Evolutionary conservation across 1,284 basidiomycete genomes (phyloP).

Genomic region (Cutaneotrichosporon sp.): DNA sequence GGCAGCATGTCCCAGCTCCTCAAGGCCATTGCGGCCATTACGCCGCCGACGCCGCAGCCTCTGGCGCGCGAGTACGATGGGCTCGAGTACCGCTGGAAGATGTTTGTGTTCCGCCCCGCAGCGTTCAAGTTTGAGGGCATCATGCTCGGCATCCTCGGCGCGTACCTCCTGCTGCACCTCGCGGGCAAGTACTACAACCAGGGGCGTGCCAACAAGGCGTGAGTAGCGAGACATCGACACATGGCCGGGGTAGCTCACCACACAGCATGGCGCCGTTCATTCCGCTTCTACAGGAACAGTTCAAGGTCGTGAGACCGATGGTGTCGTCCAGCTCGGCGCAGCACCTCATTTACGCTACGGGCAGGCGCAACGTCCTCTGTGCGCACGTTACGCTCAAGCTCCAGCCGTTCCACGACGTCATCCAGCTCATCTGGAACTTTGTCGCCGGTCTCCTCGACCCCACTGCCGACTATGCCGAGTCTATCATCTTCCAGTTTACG

Average conservation of each 20-base stretch:
- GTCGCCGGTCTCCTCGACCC: slow-evolving; percentile 65
- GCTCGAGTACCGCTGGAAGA: slow-evolving; percentile 63
- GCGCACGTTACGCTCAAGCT: slow-evolving; percentile 73
- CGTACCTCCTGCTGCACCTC: slow-evolving; percentile 36
- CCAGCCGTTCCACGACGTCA: slow-evolving; percentile 72
- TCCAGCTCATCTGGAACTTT: slow-evolving; percentile 57
- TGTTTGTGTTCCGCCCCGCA: slow-evolving; percentile 72
- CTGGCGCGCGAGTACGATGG: slow-evolving; percentile 55
- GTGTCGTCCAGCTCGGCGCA: slow-evolving; percentile 36
- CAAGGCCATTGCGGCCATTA: slow-evolving; percentile 51
- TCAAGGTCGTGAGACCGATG: slow-evolving; percentile 27
- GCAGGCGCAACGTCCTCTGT: slow-evolving; percentile 66
- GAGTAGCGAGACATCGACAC: slow-evolving; percentile 25
- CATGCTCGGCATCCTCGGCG: slow-evolving; percentile 54
- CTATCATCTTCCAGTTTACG: slow-evolving; percentile 62
- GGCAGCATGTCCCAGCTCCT: slow-evolving; percentile 45
- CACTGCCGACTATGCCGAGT: slow-evolving; percentile 56
- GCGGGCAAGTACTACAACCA: slow-evolving; percentile 38
- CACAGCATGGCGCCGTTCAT: slow-evolving; percentile 24
- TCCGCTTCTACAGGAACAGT: slow-evolving; percentile 26
- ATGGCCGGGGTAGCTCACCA: background rate
- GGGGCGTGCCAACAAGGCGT: slow-evolving; percentile 36
- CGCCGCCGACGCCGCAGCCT: slow-evolving; percentile 41
- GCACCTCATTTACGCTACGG: slow-evolving; percentile 77
- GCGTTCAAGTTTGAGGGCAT: slow-evolving; percentile 64